Conservation (phyloP, 345 rosid species). For the Eucalyptus tenuipes region DNA sequence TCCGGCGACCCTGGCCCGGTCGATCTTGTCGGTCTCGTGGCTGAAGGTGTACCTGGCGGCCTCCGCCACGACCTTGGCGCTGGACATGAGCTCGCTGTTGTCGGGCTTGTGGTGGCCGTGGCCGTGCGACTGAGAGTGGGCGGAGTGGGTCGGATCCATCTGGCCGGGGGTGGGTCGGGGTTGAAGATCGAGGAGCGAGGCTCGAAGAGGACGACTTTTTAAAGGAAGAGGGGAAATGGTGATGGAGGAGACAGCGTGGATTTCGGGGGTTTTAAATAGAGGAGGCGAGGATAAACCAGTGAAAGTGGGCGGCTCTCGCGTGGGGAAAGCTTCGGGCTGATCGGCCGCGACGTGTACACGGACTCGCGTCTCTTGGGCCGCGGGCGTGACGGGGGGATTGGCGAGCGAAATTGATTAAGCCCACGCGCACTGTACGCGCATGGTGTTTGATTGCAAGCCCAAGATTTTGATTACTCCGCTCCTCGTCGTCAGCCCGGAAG, state of each 20-base stretch:
- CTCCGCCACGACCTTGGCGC: constrained; percentile 56
- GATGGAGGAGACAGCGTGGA: not conserved
- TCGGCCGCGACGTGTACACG: not conserved
- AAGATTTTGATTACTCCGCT: not conserved
- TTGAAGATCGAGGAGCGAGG: not conserved
- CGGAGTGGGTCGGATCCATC: not conserved
- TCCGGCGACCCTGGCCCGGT: constrained; percentile 43
- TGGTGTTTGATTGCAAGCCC: not conserved
- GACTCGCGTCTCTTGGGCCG: not conserved
- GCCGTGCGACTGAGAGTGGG: not conserved
- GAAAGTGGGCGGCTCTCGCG: not conserved
- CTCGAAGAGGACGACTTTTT: not conserved
- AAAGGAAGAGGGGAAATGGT: not conserved
- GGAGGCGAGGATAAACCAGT: not conserved
- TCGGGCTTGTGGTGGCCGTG: not conserved
- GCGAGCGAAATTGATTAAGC: not conserved
- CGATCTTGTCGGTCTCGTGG: constrained; percentile 29
- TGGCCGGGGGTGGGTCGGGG: not conserved
- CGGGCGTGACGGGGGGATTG: rapidly evolving
- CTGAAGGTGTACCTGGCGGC: constrained; percentile 37
- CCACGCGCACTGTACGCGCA: not conserved
- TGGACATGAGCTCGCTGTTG: constrained; percentile 41
- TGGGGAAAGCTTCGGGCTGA: not conserved
- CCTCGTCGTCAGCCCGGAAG: not conserved
- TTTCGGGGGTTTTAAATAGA: not conserved